These are phyloP conservation scores for Piloderma croceum DNA, from an alignment of 768 basidiomycete genomes.

Conservation along the genomic window DNA sequence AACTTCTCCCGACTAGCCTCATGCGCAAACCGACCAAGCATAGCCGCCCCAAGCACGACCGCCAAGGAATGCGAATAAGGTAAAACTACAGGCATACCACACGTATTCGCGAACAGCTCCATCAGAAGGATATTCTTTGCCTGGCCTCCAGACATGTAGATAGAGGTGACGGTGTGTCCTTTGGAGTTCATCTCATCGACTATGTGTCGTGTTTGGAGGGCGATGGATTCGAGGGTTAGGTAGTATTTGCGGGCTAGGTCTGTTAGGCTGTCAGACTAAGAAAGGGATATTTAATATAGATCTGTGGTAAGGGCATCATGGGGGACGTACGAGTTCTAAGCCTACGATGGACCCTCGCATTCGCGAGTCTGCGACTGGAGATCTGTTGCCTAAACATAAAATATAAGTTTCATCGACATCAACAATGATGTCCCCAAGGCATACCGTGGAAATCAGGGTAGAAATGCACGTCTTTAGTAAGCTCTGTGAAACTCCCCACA, in stretches of 20 bases:
- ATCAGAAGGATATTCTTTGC: constrained; percentile 86
- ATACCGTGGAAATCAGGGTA: constrained; percentile 93
- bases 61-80: constrained; percentile 72
- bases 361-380: constrained; percentile 90
- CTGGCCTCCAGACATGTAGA: constrained; percentile 93
- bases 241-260: constrained; percentile 91
- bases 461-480: constrained; percentile 86
- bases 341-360: constrained; percentile 93
- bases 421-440: constrained; percentile 1
- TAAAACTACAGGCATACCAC: constrained; percentile 75
- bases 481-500: constrained; percentile 65
- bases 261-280: constrained; percentile 65
- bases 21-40: constrained; percentile 85
- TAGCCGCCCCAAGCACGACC: constrained; percentile 89
- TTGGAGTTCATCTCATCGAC: constrained; percentile 83
- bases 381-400: constrained; percentile 72
- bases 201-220: constrained; percentile 92
- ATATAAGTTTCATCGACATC: not conserved
- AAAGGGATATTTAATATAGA: not conserved
- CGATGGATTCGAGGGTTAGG: constrained; percentile 87
- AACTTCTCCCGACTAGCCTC: constrained; percentile 40
- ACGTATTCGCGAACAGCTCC: constrained; percentile 84
- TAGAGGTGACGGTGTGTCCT: constrained; percentile 75
- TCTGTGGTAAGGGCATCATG: not conserved
- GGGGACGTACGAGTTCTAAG: constrained; percentile 58